Conservation (phyloP, 1,284 basidiomycete genomes). For the Leccinum proximum region DNA sequence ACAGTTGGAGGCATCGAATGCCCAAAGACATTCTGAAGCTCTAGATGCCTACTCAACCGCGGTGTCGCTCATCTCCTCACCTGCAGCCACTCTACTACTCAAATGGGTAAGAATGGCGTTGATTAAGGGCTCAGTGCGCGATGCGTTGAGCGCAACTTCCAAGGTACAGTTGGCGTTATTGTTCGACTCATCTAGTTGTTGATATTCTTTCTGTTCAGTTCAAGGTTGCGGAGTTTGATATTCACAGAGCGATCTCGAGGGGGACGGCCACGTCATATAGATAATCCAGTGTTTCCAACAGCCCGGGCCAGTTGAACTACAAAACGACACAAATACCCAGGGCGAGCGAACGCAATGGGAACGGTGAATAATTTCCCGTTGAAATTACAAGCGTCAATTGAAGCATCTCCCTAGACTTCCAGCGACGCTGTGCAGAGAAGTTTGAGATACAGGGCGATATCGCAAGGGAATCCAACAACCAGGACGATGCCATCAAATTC, state of each 20-base stretch:
- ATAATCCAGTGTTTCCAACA: background rate
- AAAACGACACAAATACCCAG: background rate
- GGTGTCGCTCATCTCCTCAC: slow-evolving; percentile 1
- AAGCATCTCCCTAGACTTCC: background rate
- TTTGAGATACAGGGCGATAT: slow-evolving; percentile 4
- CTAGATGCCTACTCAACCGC: slow-evolving; percentile 4
- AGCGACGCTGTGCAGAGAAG: slow-evolving; percentile 1
- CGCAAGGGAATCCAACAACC: background rate
- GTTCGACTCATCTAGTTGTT: background rate
- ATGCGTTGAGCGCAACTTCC: background rate
- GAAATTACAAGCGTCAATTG: background rate
- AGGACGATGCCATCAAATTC: background rate
- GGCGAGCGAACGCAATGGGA: slow-evolving; percentile 1
- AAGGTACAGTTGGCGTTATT: background rate
- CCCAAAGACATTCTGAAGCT: slow-evolving; percentile 4
- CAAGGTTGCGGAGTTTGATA: slow-evolving; percentile 1
- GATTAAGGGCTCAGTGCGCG: background rate
- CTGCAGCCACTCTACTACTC: background rate
- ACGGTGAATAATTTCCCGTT: background rate
- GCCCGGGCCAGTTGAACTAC: background rate
- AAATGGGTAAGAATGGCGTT: slow-evolving; percentile 11
- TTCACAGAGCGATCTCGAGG: background rate
- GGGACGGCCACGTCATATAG: slow-evolving; percentile 1
- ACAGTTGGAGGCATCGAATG: background rate
- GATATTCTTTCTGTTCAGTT: slow-evolving; percentile 5